Base-by-base conservation (phyloP, 2,329 filamentous ascomycete species). In the Fusarium buxicola region DNA sequence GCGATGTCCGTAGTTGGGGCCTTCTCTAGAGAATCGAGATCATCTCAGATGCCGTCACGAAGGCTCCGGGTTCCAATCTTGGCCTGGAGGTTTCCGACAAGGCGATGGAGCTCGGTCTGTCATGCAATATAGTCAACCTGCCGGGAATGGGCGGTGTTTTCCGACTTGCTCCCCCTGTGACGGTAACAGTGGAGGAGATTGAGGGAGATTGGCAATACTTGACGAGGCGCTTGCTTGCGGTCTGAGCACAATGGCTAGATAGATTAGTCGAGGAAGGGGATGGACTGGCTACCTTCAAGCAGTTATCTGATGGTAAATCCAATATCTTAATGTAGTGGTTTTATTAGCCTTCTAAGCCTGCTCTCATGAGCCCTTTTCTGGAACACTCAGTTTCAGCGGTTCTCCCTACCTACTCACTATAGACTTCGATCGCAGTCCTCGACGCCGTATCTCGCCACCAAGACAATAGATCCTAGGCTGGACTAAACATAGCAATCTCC, bases 11-110 rank as follows among this genome's bases (percentile, higher is more conserved):
- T 8, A 82, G 83, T 1, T 76, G 80, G 0, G 83, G 82, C 1
- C 74, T 85, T 4, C 76, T 85, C 69, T 77, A 78, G 16, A 82
- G 81, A 0, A 75, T 84, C 27, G 82, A 85, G 69, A 82, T 85
- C 38, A 80, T 85, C 12, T 73, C 75, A 0, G 75, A 83, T 36
- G 68, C 73, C 2, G 57, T 76, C 8, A 64, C 57, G 4, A 82
- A 81, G 58, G 75, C 73, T 0, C 76, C 79, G 0, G 82, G 76
- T 0, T 58, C 77, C 1, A 77, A 80, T 2, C 67, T 85, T 4
- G 82, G 80, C 0, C 74, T 78, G 56, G 69, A 68, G 0, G 73
- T 85, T 6, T 80, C 78, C 3, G 74, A 77, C 13, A 75, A 74
- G 43, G 80, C 81, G 34, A 76, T 80, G 58, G 74, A 76, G 18